Base-by-base conservation (phyloP, 2,329 filamentous ascomycete genomes). In the Amesomyces nigricolor region DNA sequence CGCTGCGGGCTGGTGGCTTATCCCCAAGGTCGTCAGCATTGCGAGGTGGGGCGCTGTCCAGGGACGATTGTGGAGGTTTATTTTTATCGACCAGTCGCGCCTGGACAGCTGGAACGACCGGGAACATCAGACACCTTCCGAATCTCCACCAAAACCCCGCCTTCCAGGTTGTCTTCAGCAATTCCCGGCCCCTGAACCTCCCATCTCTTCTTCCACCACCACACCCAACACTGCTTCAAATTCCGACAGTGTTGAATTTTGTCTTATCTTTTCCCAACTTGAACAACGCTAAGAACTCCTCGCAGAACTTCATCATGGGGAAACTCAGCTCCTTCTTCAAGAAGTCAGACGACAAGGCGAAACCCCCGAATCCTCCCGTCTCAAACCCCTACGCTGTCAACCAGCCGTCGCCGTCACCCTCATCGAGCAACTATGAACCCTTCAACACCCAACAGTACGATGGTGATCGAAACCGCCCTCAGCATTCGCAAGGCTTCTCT, bases 341-440 rank as follows among this genome's bases (percentile, higher is more conserved):
- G 71, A 83, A 81, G 66, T 69, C 68, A 7, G 46, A 48, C 54
- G 73, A 77, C 51, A 78, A 78, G 51, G 69, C 66, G 30, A 78
- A 78, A 56, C 74, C 79, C 44, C 70, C 73, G 39, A 73, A 75
- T 5, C 71, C 53, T 17, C 51, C 60, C 37, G 56, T 64, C 47
- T 75, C 77, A 37, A 84, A 85, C 63, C 82, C 82, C 5, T 85
- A 86, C 63, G 80, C 81, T 51, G 75, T 81, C 66, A 72, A 76
- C 51, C 69, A 68, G 5, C 83, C 82, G 63, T 75, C 78, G 70
- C 76, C 67, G 6, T 30, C 56, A 7, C 13, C 72, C 73, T 26
- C 22, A 57, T 71, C 71, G 53, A 61, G 66, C 32, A 35, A 35
- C 32, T 26, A 35, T 7, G 32, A 35, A 35, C 32, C 8, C 8